phyloP scores from a whole-genome alignment of 345 rosid genomes.

The Populus alba region DNA sequence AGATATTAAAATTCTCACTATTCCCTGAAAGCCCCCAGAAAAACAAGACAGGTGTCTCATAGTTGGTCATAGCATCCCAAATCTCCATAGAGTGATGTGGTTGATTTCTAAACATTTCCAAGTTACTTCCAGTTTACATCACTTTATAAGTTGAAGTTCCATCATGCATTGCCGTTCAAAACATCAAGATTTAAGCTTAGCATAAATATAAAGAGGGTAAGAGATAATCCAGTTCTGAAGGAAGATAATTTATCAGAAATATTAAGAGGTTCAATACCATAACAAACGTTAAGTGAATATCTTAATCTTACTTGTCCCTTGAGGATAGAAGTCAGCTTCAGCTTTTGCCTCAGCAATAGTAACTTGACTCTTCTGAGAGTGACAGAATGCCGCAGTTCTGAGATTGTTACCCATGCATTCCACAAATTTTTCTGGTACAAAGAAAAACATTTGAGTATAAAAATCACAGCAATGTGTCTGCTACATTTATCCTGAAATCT shows the following conservation, averaged over 20 bases:
- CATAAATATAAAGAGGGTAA: not conserved
- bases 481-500: not conserved
- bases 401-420: constrained; percentile 80
- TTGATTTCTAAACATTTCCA: not conserved
- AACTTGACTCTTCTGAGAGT: constrained; percentile 75
- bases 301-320: constrained; percentile 71
- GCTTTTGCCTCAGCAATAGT: constrained; percentile 63
- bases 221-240: constrained; percentile 5
- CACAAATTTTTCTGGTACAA: constrained; percentile 66
- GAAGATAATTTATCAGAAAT: not conserved
- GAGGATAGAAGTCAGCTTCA: constrained; percentile 79
- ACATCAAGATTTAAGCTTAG: not conserved
- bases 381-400: constrained; percentile 72
- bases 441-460: constrained; percentile 8
- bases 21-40: not conserved
- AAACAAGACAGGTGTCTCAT: not conserved
- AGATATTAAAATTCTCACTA: not conserved
- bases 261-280: constrained; percentile 2
- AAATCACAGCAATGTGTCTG: not conserved
- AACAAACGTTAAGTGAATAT: constrained; percentile 12
- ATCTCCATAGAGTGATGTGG: not conserved
- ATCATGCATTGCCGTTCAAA: not conserved
- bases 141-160: not conserved
- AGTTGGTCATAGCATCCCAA: not conserved
- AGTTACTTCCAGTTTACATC: not conserved